These are phyloP conservation scores for Candida caryicola DNA, from an alignment of 805 yeast genomes.

Conservation along the genomic window DNA sequence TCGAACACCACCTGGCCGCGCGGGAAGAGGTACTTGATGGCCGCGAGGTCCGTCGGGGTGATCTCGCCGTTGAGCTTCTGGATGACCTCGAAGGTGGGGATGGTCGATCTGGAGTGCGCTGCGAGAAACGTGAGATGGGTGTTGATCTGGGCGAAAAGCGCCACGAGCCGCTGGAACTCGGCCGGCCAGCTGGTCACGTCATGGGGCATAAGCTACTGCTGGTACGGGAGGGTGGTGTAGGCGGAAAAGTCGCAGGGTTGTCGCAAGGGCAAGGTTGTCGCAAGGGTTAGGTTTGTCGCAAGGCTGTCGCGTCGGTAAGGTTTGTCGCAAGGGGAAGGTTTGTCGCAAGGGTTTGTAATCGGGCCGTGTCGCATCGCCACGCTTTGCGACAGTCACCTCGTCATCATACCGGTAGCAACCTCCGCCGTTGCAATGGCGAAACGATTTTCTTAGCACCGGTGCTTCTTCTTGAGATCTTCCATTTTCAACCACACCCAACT, in stretches of 20 bases:
- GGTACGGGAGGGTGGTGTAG: not conserved
- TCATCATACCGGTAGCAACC: constrained; percentile 3
- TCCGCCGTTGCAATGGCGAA: not conserved
- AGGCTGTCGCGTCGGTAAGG: too few species aligned
- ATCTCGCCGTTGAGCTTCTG: constrained; percentile 30
- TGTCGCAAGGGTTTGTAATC: too few species aligned
- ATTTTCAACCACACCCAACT: too few species aligned
- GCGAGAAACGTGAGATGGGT: constrained; percentile 41
- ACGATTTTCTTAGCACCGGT: too few species aligned
- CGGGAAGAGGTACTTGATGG: constrained; percentile 61
- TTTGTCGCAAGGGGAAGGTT: too few species aligned
- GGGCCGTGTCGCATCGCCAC: too few species aligned
- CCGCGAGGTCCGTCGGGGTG: constrained; percentile 57
- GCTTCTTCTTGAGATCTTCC: not conserved
- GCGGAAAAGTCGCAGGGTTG: too few species aligned
- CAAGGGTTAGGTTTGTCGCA: too few species aligned
- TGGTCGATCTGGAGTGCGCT: constrained; percentile 32
- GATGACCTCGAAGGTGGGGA: constrained; percentile 28
- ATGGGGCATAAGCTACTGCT: not conserved
- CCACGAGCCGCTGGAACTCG: constrained; percentile 7
- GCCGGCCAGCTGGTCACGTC: constrained; percentile 3
- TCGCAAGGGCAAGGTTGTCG: too few species aligned
- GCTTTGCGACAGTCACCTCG: too few species aligned
- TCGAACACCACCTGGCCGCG: constrained; percentile 61
- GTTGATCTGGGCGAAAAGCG: constrained; percentile 26